These are phyloP conservation scores for Aeschynomene evenia DNA, from an alignment of 306 rosid genomes.

Conservation along the genomic window DNA sequence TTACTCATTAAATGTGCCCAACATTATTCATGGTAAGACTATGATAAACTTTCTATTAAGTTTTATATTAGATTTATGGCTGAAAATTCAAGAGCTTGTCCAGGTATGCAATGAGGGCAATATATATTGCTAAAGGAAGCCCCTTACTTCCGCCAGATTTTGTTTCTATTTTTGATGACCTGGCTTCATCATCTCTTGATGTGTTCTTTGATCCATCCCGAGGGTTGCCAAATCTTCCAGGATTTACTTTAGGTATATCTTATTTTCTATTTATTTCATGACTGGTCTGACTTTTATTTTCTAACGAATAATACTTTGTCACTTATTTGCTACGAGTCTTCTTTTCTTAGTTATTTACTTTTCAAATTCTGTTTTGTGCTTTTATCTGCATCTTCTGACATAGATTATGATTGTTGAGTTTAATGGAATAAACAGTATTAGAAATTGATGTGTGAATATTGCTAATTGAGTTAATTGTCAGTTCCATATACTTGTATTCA, in stretches of 20 bases:
- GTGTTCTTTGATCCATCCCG: slow-evolving; percentile 96
- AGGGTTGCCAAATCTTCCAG: slow-evolving; percentile 72
- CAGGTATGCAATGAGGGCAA: slow-evolving; percentile 96
- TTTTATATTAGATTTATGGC: slow-evolving; percentile 24
- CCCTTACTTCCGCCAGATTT: slow-evolving; percentile 94
- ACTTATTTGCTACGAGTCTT: not conserved
- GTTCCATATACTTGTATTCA: not conserved
- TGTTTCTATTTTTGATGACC: slow-evolving; percentile 92
- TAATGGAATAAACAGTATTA: not conserved
- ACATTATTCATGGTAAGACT: slow-evolving; percentile 92
- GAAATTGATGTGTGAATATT: not conserved
- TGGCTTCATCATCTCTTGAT: slow-evolving; percentile 94
- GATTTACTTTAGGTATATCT: slow-evolving; percentile 74
- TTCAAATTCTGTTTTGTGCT: not conserved
- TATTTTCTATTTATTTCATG: slow-evolving; percentile 14
- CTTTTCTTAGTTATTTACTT: not conserved
- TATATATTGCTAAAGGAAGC: slow-evolving; percentile 98
- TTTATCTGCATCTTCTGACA: not conserved
- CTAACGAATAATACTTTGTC: not conserved
- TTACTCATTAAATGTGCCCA: slow-evolving; percentile 75
- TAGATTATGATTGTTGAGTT: not conserved
- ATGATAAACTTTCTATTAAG: slow-evolving; percentile 11
- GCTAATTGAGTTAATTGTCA: not conserved
- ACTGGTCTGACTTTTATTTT: slow-evolving; percentile 16
- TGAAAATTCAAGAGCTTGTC: slow-evolving; percentile 36